Percentiles rank a stretch among this genome's conserved stretches.
phyloP scores from a whole-genome alignment of 371 early-diverging fungal species.

The Nematocida major region DNA sequence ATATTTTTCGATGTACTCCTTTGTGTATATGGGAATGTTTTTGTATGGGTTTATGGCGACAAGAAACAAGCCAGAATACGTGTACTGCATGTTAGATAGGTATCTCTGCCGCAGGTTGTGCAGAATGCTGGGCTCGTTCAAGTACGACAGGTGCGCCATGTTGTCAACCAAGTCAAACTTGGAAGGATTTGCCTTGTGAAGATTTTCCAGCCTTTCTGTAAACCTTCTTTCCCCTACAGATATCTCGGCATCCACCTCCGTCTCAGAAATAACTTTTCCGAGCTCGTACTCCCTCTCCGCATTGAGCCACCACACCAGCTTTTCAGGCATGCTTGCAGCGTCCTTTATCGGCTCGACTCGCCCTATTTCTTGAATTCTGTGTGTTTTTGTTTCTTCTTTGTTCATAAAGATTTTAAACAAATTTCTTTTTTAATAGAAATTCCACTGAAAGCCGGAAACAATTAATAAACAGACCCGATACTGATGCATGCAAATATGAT shows the following conservation, averaged over 20 bases:
- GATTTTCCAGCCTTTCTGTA: slow-evolving; percentile 69
- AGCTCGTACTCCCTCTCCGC: slow-evolving; percentile 7
- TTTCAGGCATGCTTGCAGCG: background rate
- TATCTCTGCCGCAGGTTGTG: slow-evolving; percentile 86
- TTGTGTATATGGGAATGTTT: slow-evolving; percentile 79
- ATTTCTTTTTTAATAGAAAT: slow-evolving; percentile 25
- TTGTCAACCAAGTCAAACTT: slow-evolving; percentile 95
- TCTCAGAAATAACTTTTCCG: slow-evolving; percentile 12
- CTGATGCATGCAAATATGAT: too few relatives aligned
- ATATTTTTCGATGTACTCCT: slow-evolving; percentile 52
- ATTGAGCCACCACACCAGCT: slow-evolving; percentile 17
- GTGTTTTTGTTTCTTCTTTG: slow-evolving; percentile 21
- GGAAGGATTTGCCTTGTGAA: slow-evolving; percentile 93
- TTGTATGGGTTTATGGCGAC: slow-evolving; percentile 97
- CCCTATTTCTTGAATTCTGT: too few relatives aligned
- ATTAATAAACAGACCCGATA: background rate
- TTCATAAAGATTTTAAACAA: slow-evolving; percentile 50
- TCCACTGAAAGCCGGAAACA: background rate
- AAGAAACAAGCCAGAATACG: slow-evolving; percentile 95
- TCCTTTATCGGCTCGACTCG: background rate
- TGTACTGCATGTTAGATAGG: slow-evolving; percentile 82
- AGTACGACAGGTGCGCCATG: slow-evolving; percentile 87
- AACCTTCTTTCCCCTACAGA: background rate
- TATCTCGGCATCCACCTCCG: background rate
- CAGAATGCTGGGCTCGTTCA: slow-evolving; percentile 94